Conservation (phyloP, 2,329 filamentous ascomycete genomes). For the Fusarium austroafricanum region DNA sequence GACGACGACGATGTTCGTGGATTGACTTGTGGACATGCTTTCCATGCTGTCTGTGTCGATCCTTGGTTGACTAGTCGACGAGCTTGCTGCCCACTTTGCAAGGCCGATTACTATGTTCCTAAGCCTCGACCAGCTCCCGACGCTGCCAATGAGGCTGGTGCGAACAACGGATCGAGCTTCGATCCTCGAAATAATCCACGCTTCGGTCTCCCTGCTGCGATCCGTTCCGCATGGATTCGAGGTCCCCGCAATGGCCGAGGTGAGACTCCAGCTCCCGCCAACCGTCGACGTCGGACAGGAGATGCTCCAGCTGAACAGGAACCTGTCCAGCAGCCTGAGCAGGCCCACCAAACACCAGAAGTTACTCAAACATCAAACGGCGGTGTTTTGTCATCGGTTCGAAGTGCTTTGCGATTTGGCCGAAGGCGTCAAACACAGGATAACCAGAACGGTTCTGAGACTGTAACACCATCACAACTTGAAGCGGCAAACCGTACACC, state of each 20-base stretch:
- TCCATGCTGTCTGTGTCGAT: slow-evolving; percentile 95
- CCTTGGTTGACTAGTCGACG: slow-evolving; percentile 95
- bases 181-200: slow-evolving; percentile 56
- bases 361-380: slow-evolving; percentile 25
- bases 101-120: slow-evolving; percentile 96
- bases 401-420: slow-evolving; percentile 50
- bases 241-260: slow-evolving; percentile 21
- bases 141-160: slow-evolving; percentile 52
- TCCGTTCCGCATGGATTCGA: slow-evolving; percentile 56
- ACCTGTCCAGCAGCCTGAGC: slow-evolving; percentile 19
- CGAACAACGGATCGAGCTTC: slow-evolving; percentile 41
- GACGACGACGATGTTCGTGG: slow-evolving; percentile 96
- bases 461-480: slow-evolving; percentile 59
- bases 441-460: slow-evolving; percentile 25
- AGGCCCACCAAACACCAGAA: slow-evolving; percentile 22
- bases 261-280: slow-evolving; percentile 6
- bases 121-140: slow-evolving; percentile 77
- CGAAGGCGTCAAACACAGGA: slow-evolving; percentile 42
- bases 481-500: slow-evolving; percentile 56
- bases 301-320: slow-evolving; percentile 22
- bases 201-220: slow-evolving; percentile 60
- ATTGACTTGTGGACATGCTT: slow-evolving; percentile 95
- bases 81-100: slow-evolving; percentile 96
- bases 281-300: slow-evolving; percentile 25
- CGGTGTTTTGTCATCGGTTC: slow-evolving; percentile 50